Conservation (phyloP, 2,329 filamentous ascomycete genomes). For the Colletotrichum scovillei region DNA sequence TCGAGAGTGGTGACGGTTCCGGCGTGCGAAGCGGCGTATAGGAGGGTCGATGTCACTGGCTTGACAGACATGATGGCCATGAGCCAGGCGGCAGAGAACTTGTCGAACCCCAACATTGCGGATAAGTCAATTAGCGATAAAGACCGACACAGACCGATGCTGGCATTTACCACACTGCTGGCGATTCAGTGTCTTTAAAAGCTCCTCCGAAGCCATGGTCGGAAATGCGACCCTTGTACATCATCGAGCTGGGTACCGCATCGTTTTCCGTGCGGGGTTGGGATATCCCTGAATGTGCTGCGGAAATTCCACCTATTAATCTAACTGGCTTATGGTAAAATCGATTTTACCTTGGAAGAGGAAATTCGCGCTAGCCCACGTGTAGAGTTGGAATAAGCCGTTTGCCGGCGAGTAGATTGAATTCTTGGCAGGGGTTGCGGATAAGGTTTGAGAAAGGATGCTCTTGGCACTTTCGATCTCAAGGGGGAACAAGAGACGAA, state of each 20-base stretch:
- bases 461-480: background rate
- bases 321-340: background rate
- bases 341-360: background rate
- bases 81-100: constrained; percentile 11
- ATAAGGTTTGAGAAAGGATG: constrained; percentile 18
- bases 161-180: background rate
- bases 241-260: background rate
- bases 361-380: background rate
- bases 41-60: constrained; percentile 48
- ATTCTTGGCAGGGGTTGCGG: constrained; percentile 21
- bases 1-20: constrained; percentile 61
- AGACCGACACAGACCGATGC: background rate
- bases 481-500: background rate
- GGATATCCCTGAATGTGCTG: constrained; percentile 17
- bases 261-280: constrained; percentile 34
- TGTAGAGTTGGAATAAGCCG: background rate
- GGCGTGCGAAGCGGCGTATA: constrained; percentile 61
- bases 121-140: background rate
- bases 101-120: constrained; percentile 15
- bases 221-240: constrained; percentile 19
- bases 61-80: constrained; percentile 36
- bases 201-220: background rate
- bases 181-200: constrained; percentile 9
- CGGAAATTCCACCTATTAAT: constrained; percentile 31
- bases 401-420: background rate